A percentile compares a stretch with the other conserved stretches of the same genome.
Evolutionary conservation across 768 basidiomycete genomes (phyloP).

Genomic region (Lactifluus hygrophoroides): DNA sequence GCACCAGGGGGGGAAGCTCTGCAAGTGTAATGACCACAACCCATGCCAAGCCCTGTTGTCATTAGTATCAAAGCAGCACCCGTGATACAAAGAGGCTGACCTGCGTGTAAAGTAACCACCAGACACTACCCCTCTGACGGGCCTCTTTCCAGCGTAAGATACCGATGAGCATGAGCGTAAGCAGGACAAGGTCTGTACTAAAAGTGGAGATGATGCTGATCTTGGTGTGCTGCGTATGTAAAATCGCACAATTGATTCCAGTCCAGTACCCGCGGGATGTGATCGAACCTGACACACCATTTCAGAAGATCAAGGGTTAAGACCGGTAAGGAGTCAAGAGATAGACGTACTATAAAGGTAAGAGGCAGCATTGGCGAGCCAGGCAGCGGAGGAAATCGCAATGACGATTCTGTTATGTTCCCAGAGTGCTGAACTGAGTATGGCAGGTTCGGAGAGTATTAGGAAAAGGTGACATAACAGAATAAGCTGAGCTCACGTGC

Average conservation of each 20-base stretch:
- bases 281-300: not conserved
- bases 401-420: not conserved
- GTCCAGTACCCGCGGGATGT: not conserved
- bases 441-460: not conserved
- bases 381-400: not conserved
- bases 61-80: not conserved
- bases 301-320: not conserved
- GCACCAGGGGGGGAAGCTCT: not conserved
- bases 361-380: not conserved
- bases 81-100: not conserved
- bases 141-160: not conserved
- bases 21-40: not conserved
- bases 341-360: not conserved
- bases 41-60: not conserved
- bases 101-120: not conserved
- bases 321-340: not conserved
- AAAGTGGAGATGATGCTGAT: not conserved
- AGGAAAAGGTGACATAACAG: no score
- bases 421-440: not conserved
- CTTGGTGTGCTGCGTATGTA: not conserved
- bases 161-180: not conserved
- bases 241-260: not conserved
- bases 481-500: not conserved
- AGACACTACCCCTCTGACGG: not conserved
- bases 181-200: not conserved